Base-by-base conservation (phyloP, 768 basidiomycete genomes). In the Lactifluus volemus region DNA sequence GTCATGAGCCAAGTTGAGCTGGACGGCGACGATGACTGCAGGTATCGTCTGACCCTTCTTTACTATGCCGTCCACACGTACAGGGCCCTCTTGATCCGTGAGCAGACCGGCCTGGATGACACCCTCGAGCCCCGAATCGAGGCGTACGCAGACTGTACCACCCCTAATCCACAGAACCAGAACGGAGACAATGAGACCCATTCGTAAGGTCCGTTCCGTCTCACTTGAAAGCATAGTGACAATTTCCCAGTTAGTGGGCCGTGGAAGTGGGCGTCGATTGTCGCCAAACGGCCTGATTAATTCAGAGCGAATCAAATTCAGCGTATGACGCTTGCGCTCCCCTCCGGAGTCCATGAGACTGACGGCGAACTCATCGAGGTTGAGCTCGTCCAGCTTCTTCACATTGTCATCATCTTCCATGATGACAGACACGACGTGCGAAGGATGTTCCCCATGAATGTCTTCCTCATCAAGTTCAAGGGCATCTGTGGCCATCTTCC, bases 381-480 rank as follows among this genome's bases (percentile, higher is more conserved):
- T 97, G 58, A 98, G 84, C 66, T 95, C 92, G 57, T 86, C 81
- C 15, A 99, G 77, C 74, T 94, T 96, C 68, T 79, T 81, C 59
- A 82, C 86, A 65, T 83, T 85, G 63, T 92, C 86, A 30, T 73
- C 76, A 70, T 96, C 92, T 45, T 83, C 79, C 86, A 97, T 92
- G 70, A 99, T 86, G 49, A 85, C 74, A 14, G 82, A 81, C 49
- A 99, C 92, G 8, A 91, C 88, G 66, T 88, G 85, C 1, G 97
- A 98, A 30, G 94, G 90, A 70, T 96, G 90, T 68, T 89, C 85
- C 65, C 92, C 91, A 58, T 90, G 89, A 38, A 93, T 80, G 74
- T 99, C 97, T 72, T 98, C 97, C 68, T 96, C 94, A 66, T 99
- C 97, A n/a, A 92, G 80, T 69, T 98, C 97, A 14, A 98, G 81